Evolutionary conservation across 192 early-diverging fungal genomes (phyloP), one percentile per base, ranked within the genome.

Genomic region (Hyaloraphidium curvatum): DNA sequence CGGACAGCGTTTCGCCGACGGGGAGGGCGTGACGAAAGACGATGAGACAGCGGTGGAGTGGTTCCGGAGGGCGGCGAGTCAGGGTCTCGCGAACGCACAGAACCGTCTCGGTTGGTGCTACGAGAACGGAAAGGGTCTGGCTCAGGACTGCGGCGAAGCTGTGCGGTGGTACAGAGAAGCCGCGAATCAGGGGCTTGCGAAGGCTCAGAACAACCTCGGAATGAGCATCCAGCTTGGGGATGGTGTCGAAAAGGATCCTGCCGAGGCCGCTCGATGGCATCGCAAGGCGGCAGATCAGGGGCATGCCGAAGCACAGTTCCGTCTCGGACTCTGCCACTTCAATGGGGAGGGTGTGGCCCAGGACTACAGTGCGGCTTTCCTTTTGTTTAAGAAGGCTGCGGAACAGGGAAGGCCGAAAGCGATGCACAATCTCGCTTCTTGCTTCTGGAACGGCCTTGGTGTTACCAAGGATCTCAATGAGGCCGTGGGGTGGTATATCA

Each of bases 61-160:
- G 57, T 58, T 25, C 48, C 16, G 25, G 23, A 60, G 27, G 19
- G 57, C 57, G 23, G 57, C 57, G 14, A 33, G 28, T 28, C 57
- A 61, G 30, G 57, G 57, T 21, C 55, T 31, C 50, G 27, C 64
- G 26, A 29, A 23, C 13, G 64, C 65, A 7, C 53, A 56, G 39
- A 56, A 60, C 54, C 59, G 55, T 23, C 11, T 68, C 28, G 65
- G 65, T 26, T 56, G 50, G 39, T 67, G 64, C 33, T 67, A 56
- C 40, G 39, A 39, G 37, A 55, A 67, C 17, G 65, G 65, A 28
- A 35, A 31, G 26, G 64, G 64, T 21, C 52, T 66, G 9, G 19
- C 3, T 11, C 53, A 56, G 33, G 59, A 67, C 40, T n/a, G 13
- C 7, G 28, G 31, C 14, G 56, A 66, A 40, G 64, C 64, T 7